These are phyloP conservation scores for Corymbia maculata DNA, from an alignment of 345 rosid genomes.

Conservation along the genomic window DNA sequence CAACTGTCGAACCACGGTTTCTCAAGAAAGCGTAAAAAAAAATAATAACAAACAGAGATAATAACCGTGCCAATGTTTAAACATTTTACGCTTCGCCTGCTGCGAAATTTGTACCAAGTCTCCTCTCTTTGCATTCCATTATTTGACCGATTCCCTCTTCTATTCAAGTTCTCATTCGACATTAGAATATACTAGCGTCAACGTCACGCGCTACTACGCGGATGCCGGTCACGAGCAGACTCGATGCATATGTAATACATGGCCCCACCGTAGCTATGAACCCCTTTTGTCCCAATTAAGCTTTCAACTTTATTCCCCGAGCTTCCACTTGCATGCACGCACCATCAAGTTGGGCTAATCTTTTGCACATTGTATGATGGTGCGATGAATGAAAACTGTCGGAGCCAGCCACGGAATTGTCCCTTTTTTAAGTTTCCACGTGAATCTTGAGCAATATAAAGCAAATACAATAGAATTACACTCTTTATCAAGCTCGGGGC, in stretches of 20 bases:
- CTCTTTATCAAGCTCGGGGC: not conserved
- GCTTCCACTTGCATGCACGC: not conserved
- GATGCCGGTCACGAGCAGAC: not conserved
- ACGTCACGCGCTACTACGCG: not conserved
- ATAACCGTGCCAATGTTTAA: not conserved
- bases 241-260: not conserved
- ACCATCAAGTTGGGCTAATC: not conserved
- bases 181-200: not conserved
- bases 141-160: not conserved
- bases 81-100: not conserved
- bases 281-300: not conserved
- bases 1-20: not conserved
- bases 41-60: rapidly evolving
- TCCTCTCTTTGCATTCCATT: not conserved
- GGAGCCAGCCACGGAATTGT: not conserved
- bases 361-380: not conserved
- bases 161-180: not conserved
- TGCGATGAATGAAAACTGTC: not conserved
- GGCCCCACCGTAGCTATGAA: not conserved
- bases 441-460: not conserved
- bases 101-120: not conserved
- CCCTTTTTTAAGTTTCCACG: not conserved
- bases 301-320: not conserved
- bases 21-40: not conserved
- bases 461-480: not conserved